Percentiles rank a stretch among this genome's conserved stretches.
Conservation (phyloP, 768 basidiomycete species). For the Tricholoma hemisulphureum region DNA sequence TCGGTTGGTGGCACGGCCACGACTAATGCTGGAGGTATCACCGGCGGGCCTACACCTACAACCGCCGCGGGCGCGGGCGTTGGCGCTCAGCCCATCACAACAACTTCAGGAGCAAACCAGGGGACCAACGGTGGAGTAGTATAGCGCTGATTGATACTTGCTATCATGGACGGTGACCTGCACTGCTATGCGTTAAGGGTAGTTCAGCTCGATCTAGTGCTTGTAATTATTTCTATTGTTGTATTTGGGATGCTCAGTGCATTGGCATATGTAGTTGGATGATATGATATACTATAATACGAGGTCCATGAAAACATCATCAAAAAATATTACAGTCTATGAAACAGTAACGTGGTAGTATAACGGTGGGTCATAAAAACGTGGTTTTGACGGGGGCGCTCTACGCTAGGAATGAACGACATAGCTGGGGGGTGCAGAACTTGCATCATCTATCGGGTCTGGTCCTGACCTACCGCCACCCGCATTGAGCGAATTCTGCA, state of each 20-base stretch:
- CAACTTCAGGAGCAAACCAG: not conserved
- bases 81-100: no score
- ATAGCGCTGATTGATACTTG: not conserved
- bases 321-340: not conserved
- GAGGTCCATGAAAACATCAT: not conserved
- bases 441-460: conserved; percentile 5
- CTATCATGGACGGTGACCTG: not conserved
- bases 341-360: not conserved
- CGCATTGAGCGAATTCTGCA: conserved; percentile 16
- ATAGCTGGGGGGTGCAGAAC: conserved; percentile 20
- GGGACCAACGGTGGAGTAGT: not conserved
- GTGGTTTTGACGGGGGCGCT: no score
- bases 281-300: not conserved
- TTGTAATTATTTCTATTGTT: not conserved
- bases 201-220: not conserved
- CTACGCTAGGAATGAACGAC: not conserved
- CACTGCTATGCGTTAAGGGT: not conserved
- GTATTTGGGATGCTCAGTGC: not conserved
- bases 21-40: not conserved
- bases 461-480: not conserved
- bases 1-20: not conserved
- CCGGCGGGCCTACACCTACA: not conserved
- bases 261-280: no score
- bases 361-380: no score
- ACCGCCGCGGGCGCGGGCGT: not conserved